phyloP scores from a whole-genome alignment of 2,329 filamentous ascomycete genomes.

The Sarocladium strictum region DNA sequence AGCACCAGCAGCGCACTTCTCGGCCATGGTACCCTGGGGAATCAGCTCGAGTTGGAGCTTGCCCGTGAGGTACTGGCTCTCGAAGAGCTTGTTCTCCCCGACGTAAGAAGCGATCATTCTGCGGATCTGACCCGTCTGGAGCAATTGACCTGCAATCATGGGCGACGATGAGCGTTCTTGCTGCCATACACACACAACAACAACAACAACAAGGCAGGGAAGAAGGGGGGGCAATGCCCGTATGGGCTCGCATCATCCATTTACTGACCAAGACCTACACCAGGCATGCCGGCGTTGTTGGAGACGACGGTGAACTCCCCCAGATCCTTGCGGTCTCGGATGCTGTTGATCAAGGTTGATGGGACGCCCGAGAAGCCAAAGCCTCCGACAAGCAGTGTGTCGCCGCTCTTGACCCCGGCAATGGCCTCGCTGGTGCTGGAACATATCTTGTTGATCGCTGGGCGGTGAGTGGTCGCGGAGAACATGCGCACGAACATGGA shows the following conservation, averaged over 20 bases:
- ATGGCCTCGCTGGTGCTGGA: conserved; percentile 64
- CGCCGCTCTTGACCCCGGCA: conserved; percentile 71
- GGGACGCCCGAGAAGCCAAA: conserved; percentile 81
- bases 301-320: conserved; percentile 80
- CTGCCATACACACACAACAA: not conserved
- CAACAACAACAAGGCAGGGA: too few relatives aligned
- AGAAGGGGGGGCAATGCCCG: too few relatives aligned
- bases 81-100: conserved; percentile 90
- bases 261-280: conserved; percentile 66
- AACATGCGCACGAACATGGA: too few relatives aligned
- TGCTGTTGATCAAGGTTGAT: conserved; percentile 71
- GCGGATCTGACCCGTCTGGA: conserved; percentile 76
- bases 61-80: conserved; percentile 82
- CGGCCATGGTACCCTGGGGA: conserved; percentile 85
- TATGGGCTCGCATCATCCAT: not conserved
- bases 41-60: conserved; percentile 86
- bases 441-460: conserved; percentile 75
- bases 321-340: conserved; percentile 63
- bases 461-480: conserved; percentile 58
- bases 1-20: conserved; percentile 80
- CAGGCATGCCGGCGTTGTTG: conserved; percentile 88
- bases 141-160: conserved; percentile 31
- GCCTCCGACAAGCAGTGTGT: conserved; percentile 72
- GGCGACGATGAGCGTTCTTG: not conserved
- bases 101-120: conserved; percentile 95